A percentile compares a stretch with the other conserved stretches of the same genome.
These are phyloP conservation scores for Nepenthes gracilis DNA, from an alignment of 148 eudicot genomes.

Conservation along the genomic window DNA sequence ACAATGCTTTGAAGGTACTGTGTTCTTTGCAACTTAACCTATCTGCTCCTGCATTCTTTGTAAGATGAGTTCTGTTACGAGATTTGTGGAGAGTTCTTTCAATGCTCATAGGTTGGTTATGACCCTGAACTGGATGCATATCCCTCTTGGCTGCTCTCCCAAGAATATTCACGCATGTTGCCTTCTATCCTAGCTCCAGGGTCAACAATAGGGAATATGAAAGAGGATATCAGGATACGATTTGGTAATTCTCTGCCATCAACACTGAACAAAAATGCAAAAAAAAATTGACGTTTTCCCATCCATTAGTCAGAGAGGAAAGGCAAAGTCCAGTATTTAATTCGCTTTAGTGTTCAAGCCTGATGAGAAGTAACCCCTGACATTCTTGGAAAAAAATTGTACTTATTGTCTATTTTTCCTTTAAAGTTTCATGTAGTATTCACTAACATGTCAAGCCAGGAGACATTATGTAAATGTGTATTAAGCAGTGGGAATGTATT, in stretches of 20 bases:
- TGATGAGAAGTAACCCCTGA: no score
- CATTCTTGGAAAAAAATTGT: no score
- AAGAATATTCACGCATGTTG: conserved; percentile 61
- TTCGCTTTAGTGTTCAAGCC: no score
- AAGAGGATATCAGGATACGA: conserved; percentile 43
- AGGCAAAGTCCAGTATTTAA: no score
- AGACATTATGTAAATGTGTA: no score
- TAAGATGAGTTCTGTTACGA: neutral
- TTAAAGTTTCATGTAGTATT: no score
- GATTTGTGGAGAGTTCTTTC: neutral
- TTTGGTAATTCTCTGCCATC: conserved; percentile 34
- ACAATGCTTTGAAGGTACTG: conserved; percentile 83
- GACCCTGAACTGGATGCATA: conserved; percentile 83
- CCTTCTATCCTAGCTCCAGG: conserved; percentile 83
- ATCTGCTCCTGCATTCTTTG: neutral
- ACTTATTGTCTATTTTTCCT: no score
- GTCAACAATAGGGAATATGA: conserved; percentile 47
- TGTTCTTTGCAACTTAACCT: neutral
- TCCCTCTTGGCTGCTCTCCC: conserved; percentile 78
- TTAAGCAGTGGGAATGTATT: no score
- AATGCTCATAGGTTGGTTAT: conserved; percentile 60
- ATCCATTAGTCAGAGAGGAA: no score
- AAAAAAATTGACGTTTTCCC: no score
- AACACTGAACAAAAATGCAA: no score
- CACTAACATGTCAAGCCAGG: no score